Evolutionary conservation across 2,329 filamentous ascomycete genomes (phyloP).

Genomic region (Teratosphaeria nubilosa): DNA sequence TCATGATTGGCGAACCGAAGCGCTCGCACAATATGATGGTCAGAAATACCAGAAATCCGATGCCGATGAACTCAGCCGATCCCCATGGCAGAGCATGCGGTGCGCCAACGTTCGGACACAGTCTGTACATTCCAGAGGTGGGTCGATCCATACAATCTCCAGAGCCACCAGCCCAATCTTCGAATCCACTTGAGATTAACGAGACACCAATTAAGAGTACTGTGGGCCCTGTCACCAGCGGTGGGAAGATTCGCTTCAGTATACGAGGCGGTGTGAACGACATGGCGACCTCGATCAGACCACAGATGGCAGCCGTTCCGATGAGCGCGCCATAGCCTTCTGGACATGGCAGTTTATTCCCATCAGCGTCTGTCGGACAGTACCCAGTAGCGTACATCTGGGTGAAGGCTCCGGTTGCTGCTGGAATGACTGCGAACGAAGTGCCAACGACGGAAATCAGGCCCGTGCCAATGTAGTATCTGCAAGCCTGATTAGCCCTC

Average conservation of each 20-base stretch:
- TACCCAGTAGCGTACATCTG: slow-evolving; percentile 73
- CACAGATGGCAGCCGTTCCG: slow-evolving; percentile 47
- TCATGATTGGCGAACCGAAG: slow-evolving; percentile 77
- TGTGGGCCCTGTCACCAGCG: slow-evolving; percentile 61
- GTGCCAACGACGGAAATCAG: slow-evolving; percentile 71
- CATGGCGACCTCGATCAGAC: slow-evolving; percentile 57
- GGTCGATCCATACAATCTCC: slow-evolving; percentile 44
- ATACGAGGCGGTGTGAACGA: slow-evolving; percentile 62
- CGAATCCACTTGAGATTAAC: slow-evolving; percentile 60
- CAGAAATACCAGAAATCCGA: slow-evolving; percentile 70
- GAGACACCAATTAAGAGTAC: slow-evolving; percentile 63
- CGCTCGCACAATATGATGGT: slow-evolving; percentile 73
- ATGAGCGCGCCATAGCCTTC: slow-evolving; percentile 66
- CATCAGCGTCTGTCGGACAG: slow-evolving; percentile 47
- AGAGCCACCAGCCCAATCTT: slow-evolving; percentile 68
- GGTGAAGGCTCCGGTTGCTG: slow-evolving; percentile 58
- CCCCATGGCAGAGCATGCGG: slow-evolving; percentile 69
- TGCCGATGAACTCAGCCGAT: slow-evolving; percentile 63
- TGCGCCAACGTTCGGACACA: slow-evolving; percentile 58
- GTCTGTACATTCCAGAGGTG: slow-evolving; percentile 44
- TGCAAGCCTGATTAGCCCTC: background rate
- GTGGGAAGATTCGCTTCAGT: slow-evolving; percentile 58
- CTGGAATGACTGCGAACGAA: slow-evolving; percentile 66
- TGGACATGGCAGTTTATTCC: slow-evolving; percentile 61
- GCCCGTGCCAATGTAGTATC: slow-evolving; percentile 66